Conservation (phyloP, 2,329 filamentous ascomycete species). For the Fusarium keratoplasticum region DNA sequence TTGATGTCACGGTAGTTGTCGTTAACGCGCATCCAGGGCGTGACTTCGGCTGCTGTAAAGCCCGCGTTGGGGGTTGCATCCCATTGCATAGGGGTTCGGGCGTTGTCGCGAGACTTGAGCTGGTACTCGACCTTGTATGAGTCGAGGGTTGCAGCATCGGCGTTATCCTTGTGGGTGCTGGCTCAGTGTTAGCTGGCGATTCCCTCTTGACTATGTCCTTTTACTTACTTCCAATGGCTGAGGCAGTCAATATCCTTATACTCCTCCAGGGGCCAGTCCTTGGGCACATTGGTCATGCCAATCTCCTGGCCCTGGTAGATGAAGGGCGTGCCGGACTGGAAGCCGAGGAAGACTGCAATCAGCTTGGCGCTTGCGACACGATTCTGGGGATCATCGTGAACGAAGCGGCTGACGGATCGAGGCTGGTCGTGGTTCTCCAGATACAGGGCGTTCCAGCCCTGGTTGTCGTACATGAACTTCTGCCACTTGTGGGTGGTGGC, state of each 20-base stretch:
- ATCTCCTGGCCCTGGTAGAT: constrained; percentile 79
- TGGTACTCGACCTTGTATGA: constrained; percentile 60
- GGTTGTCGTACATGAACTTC: constrained; percentile 67
- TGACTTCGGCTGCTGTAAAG: constrained; percentile 65
- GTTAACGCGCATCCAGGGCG: constrained; percentile 79
- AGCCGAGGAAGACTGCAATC: constrained; percentile 66
- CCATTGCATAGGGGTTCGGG: constrained; percentile 80
- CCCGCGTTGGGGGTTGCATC: constrained; percentile 68
- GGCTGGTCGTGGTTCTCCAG: constrained; percentile 76
- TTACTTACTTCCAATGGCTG: constrained; percentile 60
- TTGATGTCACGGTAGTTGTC: constrained; percentile 73
- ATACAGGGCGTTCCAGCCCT: constrained; percentile 74
- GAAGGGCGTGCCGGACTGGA: constrained; percentile 72
- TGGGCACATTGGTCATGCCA: constrained; percentile 73
- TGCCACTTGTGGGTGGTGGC: constrained; percentile 68
- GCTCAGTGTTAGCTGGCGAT: background rate
- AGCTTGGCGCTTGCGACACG: constrained; percentile 67
- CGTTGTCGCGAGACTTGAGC: constrained; percentile 75
- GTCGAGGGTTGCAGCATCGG: constrained; percentile 53
- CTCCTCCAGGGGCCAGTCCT: constrained; percentile 70
- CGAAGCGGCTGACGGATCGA: constrained; percentile 68
- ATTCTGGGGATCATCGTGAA: constrained; percentile 60
- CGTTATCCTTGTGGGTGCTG: constrained; percentile 53
- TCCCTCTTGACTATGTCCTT: background rate
- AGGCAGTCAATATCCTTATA: constrained; percentile 76